Evolutionary conservation across 768 basidiomycete genomes (phyloP), one percentile per base, ranked within the genome.

Genomic region (Boletus tylopilopsis): DNA sequence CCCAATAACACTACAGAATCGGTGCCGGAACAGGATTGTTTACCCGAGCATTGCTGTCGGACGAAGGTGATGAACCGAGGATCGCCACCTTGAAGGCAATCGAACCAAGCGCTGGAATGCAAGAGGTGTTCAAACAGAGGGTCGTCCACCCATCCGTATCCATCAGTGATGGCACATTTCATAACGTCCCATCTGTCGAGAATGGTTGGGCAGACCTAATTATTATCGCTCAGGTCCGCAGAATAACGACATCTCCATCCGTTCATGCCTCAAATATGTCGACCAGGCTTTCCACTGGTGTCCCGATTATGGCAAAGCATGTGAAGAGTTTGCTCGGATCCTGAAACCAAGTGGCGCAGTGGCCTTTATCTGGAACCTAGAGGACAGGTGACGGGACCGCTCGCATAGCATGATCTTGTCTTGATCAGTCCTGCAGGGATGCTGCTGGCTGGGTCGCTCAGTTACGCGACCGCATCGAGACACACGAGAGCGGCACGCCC

Each of bases 231-330:
- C 87, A 89, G 76, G 85, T 83, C 57, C 16, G 62, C 50, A 13
- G 15, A 27, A n/a, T 35, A 41, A 30, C 34, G 36, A 30, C 12
- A 16, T 34, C 33, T 8, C 8, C 10, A 16, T 45, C 10, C 13
- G 21, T 37, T 55, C 46, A 45, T 59, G 51, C 38, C 49, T n/a
- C n/a, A 41, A 34, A 34, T 24, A 40, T 49, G 9, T 35, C 5
- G 1, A 5, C 49, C 64, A 94, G 84, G 94, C 94, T 15, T 96
- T 85, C 67, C 94, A 97, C 71, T 97, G 94, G 94, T 89, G 88
- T 54, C 86, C 85, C 10, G 80, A 94, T 64, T 86, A 83, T 62
- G 77, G 81, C 39, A 73, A 71, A 45, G 91, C 94, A 1, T 76
- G 80, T 18, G 68, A 68, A 0, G 94, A 96, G 63, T 89, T 95